Conservation (phyloP, 2,329 filamentous ascomycete species). For the Cladosporium sp. region DNA sequence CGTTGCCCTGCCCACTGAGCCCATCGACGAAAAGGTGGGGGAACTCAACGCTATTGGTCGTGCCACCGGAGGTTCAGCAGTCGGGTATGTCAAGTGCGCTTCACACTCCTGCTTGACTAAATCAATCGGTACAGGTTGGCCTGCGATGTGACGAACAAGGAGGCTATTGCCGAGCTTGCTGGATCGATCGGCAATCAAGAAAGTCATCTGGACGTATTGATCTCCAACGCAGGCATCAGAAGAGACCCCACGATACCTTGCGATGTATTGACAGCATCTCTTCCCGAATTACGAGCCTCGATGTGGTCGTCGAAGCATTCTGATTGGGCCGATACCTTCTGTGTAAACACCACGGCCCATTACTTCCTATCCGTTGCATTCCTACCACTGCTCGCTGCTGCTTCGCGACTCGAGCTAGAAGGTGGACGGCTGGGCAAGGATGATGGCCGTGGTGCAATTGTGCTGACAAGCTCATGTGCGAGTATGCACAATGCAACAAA, state of each 20-base stretch:
- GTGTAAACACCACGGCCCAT: slow-evolving; percentile 53
- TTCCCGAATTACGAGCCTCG: slow-evolving; percentile 49
- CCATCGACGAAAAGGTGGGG: slow-evolving; percentile 42
- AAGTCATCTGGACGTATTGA: slow-evolving; percentile 47
- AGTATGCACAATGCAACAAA: slow-evolving; percentile 58
- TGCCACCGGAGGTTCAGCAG: slow-evolving; percentile 38
- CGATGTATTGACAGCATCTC: slow-evolving; percentile 47
- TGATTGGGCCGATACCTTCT: slow-evolving; percentile 52
- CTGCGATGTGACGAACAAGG: slow-evolving; percentile 54
- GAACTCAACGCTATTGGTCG: slow-evolving; percentile 46
- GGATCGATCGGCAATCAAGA: slow-evolving; percentile 42
- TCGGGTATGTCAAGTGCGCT: slow-evolving; percentile 5
- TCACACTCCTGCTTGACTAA: neutral
- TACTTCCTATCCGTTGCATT: slow-evolving; percentile 54
- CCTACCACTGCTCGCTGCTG: slow-evolving; percentile 47
- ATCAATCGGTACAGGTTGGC: slow-evolving; percentile 23
- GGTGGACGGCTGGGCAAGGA: slow-evolving; percentile 38
- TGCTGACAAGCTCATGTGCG: slow-evolving; percentile 56
- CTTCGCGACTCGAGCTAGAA: slow-evolving; percentile 36
- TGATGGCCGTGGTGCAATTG: slow-evolving; percentile 49
- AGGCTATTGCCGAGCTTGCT: slow-evolving; percentile 48
- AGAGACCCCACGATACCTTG: slow-evolving; percentile 49
- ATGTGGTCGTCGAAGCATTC: slow-evolving; percentile 49
- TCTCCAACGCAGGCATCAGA: slow-evolving; percentile 56
- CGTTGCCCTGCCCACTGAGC: slow-evolving; percentile 44